Evolutionary conservation across 2,329 filamentous ascomycete species (phyloP).

Genomic region (Aspergillus uvarum): DNA sequence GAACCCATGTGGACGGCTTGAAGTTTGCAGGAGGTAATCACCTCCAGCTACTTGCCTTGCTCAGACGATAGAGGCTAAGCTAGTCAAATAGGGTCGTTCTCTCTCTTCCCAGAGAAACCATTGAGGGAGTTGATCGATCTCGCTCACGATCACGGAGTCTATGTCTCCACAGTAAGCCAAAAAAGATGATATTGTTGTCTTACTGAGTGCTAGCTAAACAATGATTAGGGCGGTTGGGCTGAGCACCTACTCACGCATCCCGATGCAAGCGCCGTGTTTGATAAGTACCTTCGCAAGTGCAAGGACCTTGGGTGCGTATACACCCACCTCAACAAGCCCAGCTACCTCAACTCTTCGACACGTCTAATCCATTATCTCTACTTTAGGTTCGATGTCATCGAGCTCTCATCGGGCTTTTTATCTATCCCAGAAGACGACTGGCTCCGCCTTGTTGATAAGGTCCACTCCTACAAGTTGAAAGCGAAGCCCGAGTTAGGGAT

Average conservation of each 20-base stretch:
- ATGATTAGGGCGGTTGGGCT: slow-evolving; percentile 52
- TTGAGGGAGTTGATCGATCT: slow-evolving; percentile 51
- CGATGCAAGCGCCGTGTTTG: slow-evolving; percentile 46
- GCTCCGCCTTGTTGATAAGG: slow-evolving; percentile 52
- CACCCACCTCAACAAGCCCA: background rate
- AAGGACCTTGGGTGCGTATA: slow-evolving; percentile 48
- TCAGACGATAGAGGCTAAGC: background rate
- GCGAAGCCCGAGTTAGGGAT: slow-evolving; percentile 58
- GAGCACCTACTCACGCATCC: slow-evolving; percentile 55
- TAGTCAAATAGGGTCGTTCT: slow-evolving; percentile 46
- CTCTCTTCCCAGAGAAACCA: slow-evolving; percentile 49
- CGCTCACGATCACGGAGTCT: slow-evolving; percentile 51
- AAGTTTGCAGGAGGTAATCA: slow-evolving; percentile 53
- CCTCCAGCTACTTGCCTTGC: background rate
- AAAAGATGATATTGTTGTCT: background rate
- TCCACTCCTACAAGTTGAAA: slow-evolving; percentile 50
- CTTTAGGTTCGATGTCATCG: slow-evolving; percentile 53
- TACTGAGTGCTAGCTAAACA: background rate
- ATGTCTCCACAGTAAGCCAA: slow-evolving; percentile 51
- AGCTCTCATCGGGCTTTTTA: slow-evolving; percentile 55
- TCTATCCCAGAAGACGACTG: slow-evolving; percentile 56
- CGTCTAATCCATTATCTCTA: background rate
- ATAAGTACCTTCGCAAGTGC: slow-evolving; percentile 54
- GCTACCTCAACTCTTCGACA: background rate
- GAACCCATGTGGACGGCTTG: slow-evolving; percentile 54